Percentiles rank a stretch among this genome's conserved stretches.
phyloP scores from a whole-genome alignment of 225 moss, liverwort and hornwort species.

The Lunularia cruciata region DNA sequence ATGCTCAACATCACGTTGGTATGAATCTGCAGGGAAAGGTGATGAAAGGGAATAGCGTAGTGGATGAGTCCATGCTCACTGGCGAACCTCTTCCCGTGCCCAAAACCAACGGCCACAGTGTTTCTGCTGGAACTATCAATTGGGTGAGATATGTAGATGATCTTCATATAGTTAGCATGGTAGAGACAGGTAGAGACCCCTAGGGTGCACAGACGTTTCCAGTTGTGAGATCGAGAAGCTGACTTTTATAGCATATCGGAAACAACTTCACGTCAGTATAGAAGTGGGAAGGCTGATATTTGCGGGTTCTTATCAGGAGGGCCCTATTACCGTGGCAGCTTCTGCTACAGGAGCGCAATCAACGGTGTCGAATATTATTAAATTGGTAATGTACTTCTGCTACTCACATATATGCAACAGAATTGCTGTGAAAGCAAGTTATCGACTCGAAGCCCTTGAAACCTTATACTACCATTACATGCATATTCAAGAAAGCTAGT shows the following conservation, averaged over 20 bases:
- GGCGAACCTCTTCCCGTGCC: conserved; percentile 83
- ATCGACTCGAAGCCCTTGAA: no score
- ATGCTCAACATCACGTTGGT: no score
- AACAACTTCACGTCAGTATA: neutral
- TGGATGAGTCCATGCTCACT: conserved; percentile 96
- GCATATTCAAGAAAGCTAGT: no score
- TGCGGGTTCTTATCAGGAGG: conserved; percentile 43
- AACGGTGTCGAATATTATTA: conserved; percentile 72
- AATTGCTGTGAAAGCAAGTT: no score
- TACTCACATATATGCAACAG: no score
- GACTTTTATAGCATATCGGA: neutral
- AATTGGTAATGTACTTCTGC: conserved; percentile 63
- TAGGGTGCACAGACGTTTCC: no score
- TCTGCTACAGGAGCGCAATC: conserved; percentile 62
- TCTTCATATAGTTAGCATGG: neutral
- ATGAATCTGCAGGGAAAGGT: conserved; percentile 50
- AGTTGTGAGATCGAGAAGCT: no score
- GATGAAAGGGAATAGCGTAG: conserved; percentile 66
- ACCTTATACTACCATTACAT: no score
- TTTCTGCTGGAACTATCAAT: conserved; percentile 87
- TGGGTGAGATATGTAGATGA: conserved; percentile 45
- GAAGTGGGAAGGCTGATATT: neutral
- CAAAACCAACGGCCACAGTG: conserved; percentile 63
- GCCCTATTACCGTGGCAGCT: conserved; percentile 79
- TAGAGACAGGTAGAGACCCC: no score